Evolutionary conservation across 2,329 filamentous ascomycete species (phyloP), one percentile per base, ranked within the genome.

Genomic region (Zasmidium cellare): DNA sequence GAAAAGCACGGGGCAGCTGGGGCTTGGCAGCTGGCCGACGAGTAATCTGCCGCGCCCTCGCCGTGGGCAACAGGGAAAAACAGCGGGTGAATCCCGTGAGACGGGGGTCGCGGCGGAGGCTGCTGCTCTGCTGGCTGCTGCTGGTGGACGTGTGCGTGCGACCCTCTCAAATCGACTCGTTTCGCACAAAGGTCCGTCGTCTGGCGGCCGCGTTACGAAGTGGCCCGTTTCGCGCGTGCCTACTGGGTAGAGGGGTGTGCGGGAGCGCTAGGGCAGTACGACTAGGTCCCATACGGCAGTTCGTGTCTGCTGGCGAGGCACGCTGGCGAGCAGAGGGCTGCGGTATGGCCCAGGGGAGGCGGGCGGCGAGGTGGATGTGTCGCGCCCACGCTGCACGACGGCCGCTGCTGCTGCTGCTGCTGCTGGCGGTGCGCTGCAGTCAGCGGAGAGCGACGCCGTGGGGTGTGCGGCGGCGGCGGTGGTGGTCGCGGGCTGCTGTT

Each of bases 61-160:
- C 57, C 49, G 55, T 56, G 57, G 52, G 52, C 55, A 51, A 46
- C 53, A 55, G 53, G 59, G 55, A 52, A 49, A 51, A 60, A 54
- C 56, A 46, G 48, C 61, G 62, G 59, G 52, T 60, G 59, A 62
- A 64, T 25, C 25, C 44, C 57, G 59, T 55, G 54, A 51, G 48
- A 54, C 35, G 55, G 46, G 18, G 52, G 25, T 56, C 16, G 31
- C 48, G 48, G 24, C 24, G 48, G 16, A 31, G 24, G 48, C 24
- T 45, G 50, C 35, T 49, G 55, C 16, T n/a, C n/a, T n/a, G n/a
- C n/a, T n/a, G n/a, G n/a, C n/a, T n/a, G n/a, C n/a, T n/a, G 58
- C n/a, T 12, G 24, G 38, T 47, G 22, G 31, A 55, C 52, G 52
- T 52, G 50, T 14, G 25, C 19, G 28, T 41, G 28, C 31, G 48